Percentiles rank a stretch among this genome's conserved stretches.
phyloP scores from a whole-genome alignment of 192 early-diverging fungal genomes.

The Rhizophagus clarus region DNA sequence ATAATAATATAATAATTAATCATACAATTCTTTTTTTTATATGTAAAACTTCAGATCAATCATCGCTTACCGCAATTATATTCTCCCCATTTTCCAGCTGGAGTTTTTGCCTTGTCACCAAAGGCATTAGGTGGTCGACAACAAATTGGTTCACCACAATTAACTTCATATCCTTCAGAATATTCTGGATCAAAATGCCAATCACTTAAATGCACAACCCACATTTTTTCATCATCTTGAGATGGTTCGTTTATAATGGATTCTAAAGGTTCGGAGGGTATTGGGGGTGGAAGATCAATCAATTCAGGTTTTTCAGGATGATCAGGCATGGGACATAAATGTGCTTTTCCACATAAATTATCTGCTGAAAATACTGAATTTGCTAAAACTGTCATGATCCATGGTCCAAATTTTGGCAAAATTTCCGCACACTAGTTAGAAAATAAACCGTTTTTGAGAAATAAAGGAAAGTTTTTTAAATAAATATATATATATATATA shows the following conservation, averaged over 20 bases:
- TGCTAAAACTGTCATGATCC: conserved; percentile 13
- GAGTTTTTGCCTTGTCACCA: neutral
- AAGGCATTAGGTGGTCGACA: conserved; percentile 22
- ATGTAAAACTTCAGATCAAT: neutral
- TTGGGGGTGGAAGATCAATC: neutral
- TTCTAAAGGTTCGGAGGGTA: neutral
- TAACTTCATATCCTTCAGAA: conserved; percentile 25
- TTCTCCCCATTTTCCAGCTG: conserved; percentile 33
- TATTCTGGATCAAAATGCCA: conserved; percentile 32
- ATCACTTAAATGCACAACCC: conserved; percentile 30
- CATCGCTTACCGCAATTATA: conserved; percentile 8
- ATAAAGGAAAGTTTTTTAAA: neutral
- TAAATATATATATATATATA: too few relatives aligned
- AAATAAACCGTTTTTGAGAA: too few relatives aligned
- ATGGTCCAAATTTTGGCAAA: conserved; percentile 19
- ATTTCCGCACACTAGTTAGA: neutral
- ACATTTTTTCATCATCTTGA: conserved; percentile 4
- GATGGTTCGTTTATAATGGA: neutral
- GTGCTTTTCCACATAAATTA: conserved; percentile 4
- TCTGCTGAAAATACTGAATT: conserved; percentile 19
- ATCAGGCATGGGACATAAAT: conserved; percentile 12
- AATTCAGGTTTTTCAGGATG: neutral
- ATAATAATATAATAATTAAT: neutral
- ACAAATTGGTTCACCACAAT: conserved; percentile 33
- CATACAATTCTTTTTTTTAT: neutral